Evolutionary conservation across 352 stramenopile species (phyloP).

Genomic region (Stramenopiles sp.): DNA sequence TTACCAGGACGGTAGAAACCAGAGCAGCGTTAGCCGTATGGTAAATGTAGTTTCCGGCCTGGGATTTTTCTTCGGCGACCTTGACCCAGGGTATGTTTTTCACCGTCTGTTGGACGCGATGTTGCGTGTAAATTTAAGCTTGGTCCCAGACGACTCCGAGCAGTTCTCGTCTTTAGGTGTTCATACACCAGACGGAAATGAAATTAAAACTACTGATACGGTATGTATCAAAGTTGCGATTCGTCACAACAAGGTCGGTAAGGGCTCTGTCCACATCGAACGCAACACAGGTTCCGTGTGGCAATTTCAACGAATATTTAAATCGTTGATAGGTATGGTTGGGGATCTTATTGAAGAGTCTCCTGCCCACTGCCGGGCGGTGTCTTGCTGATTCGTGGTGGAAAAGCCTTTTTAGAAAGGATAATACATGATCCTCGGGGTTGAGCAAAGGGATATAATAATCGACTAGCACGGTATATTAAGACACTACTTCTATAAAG

Average conservation of each 20-base stretch:
- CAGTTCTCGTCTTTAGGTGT: background rate
- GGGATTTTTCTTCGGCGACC: background rate
- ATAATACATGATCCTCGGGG: too few species aligned
- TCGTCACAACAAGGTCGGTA: background rate
- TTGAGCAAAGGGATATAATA: too few species aligned
- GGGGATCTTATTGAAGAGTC: too few species aligned
- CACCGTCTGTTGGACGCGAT: background rate
- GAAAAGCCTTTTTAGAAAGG: too few species aligned
- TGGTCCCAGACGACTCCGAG: background rate
- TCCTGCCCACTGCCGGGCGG: too few species aligned
- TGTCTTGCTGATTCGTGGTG: too few species aligned
- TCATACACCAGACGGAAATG: background rate
- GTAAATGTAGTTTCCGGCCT: background rate
- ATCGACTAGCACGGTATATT: too few species aligned
- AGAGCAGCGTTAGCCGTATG: background rate
- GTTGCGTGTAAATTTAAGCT: background rate
- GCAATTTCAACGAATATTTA: too few species aligned
- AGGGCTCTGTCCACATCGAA: background rate
- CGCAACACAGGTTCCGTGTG: background rate
- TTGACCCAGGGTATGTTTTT: background rate
- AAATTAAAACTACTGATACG: too few species aligned
- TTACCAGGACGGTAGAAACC: background rate
- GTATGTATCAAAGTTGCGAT: background rate
- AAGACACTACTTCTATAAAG: too few species aligned
- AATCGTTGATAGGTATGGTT: too few species aligned